Evolutionary conservation across 495 filamentous ascomycete genomes (phyloP), one percentile per base, ranked within the genome.

Genomic region (Xylaria longipes): DNA sequence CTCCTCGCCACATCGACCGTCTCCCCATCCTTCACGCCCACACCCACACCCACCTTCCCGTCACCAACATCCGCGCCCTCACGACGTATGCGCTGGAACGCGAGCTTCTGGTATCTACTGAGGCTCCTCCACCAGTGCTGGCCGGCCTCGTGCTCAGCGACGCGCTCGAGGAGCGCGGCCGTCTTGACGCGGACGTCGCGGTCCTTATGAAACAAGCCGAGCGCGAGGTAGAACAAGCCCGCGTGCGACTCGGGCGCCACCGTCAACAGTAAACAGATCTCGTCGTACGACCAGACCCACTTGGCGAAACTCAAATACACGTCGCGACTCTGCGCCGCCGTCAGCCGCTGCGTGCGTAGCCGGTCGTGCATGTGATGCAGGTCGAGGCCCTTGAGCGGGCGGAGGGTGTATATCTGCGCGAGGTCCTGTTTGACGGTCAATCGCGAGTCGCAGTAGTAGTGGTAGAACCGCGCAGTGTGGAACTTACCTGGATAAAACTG

Each of bases 201-300:
- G 68, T 93, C 87, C 46, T 93, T 93, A 83, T 99, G 96, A 78
- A 98, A 97, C n/a, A 99, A 85, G 4, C 96, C 96, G 69, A 98
- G 88, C 48, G 91, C 91, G 41, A 99, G 80, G 74, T 97, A 97
- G 81, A 98, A 98, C 27, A 99, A 85, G 1, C 96, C 96, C 0
- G 92, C 92, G 72, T 95, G 92, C 56, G 89, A 92, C 83, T 97
- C 94, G 9, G 94, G 94, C 4, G 94, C 90, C 33, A 95, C 91
- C 20, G 89, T 91, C 31, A 98, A 85, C n/a, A 97, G 85, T 74
- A 97, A 91, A 76, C 92, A 94, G 68, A 97, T 94, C 67, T 94
- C 93, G 72, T 93, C 92, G 80, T 97, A 97, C 54, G 91, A 91
- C 74, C 90, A 88, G 20, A 97, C 90, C 41, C 91, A 87, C 58